phyloP scores from a whole-genome alignment of 163 green algal species.

The Chlamydomonas reinhardtii region DNA sequence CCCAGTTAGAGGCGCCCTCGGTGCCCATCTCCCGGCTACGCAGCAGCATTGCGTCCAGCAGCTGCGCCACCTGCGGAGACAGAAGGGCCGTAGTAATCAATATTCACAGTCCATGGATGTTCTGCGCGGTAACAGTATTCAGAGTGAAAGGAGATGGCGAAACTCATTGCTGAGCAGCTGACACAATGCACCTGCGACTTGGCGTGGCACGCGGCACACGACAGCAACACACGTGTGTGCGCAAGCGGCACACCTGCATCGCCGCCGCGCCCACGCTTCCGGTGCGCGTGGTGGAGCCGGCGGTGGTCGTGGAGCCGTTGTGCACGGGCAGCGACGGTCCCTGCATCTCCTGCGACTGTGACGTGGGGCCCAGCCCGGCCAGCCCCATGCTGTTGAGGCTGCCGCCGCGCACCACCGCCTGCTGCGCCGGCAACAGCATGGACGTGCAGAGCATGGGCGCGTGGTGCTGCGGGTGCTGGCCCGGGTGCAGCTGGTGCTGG shows the following conservation, averaged over 20 bases:
- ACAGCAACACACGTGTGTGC: too few species aligned
- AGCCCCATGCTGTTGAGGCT: neutral
- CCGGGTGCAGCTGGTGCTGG: neutral
- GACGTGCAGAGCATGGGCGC: slow-evolving; percentile 35
- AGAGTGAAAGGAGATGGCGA: too few species aligned
- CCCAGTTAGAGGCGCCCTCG: too few species aligned
- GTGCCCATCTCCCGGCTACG: neutral
- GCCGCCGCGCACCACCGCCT: neutral
- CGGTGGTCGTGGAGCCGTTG: too few species aligned
- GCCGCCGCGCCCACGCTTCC: neutral
- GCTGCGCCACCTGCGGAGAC: slow-evolving; percentile 26
- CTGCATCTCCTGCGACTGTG: neutral
- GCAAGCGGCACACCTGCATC: neutral
- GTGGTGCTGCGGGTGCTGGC: neutral
- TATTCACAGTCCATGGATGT: too few species aligned
- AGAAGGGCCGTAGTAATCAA: too few species aligned
- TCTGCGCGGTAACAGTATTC: too few species aligned
- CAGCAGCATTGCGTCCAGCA: slow-evolving; percentile 36
- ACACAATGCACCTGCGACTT: too few species aligned
- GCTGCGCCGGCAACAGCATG: slow-evolving; percentile 9
- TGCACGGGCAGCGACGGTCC: neutral
- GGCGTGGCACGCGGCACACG: too few species aligned
- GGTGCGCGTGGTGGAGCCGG: too few species aligned
- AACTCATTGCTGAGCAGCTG: too few species aligned
- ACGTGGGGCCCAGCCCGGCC: neutral